These are phyloP conservation scores for Fusarium abutilonis DNA, from an alignment of 2,329 filamentous ascomycete genomes.

Conservation along the genomic window DNA sequence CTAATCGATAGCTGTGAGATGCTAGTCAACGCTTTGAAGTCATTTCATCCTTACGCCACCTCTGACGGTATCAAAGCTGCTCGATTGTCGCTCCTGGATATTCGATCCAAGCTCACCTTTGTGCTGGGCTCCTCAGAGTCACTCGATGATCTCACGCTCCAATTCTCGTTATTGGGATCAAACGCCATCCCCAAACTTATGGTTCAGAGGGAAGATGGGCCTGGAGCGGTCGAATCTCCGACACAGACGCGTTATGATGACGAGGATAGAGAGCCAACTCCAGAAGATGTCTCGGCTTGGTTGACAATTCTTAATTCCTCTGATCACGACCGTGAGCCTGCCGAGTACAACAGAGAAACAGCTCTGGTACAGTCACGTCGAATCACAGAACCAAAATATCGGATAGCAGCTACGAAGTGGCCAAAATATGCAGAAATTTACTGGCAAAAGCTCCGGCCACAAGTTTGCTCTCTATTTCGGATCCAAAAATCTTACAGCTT, in stretches of 20 bases:
- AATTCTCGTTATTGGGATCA: conserved; percentile 35
- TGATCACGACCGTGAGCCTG: conserved; percentile 43
- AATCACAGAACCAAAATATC: conserved; percentile 40
- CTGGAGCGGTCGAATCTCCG: conserved; percentile 1
- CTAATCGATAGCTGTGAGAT: conserved; percentile 38
- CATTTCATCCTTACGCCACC: conserved; percentile 27
- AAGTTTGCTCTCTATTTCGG: conserved; percentile 47
- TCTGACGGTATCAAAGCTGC: conserved; percentile 37
- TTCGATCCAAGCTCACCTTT: conserved; percentile 40
- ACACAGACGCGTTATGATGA: conserved; percentile 7
- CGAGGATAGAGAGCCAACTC: conserved; percentile 19
- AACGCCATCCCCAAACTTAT: conserved; percentile 34
- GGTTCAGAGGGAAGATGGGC: conserved; percentile 6
- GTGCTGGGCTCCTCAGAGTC: conserved; percentile 43
- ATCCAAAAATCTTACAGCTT: conserved; percentile 45
- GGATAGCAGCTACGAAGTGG: conserved; percentile 45
- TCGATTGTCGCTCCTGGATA: conserved; percentile 29
- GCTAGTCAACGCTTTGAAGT: conserved; percentile 28
- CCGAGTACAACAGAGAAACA: conserved; percentile 44
- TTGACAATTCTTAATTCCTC: conserved; percentile 34
- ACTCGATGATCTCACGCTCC: conserved; percentile 34
- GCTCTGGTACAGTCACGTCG: conserved; percentile 37
- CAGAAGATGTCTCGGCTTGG: conserved; percentile 38
- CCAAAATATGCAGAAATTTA: conserved; percentile 41
- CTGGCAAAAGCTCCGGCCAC: conserved; percentile 44